Base-by-base conservation (phyloP, 371 early-diverging fungal genomes). In the Coemansia sp. region DNA sequence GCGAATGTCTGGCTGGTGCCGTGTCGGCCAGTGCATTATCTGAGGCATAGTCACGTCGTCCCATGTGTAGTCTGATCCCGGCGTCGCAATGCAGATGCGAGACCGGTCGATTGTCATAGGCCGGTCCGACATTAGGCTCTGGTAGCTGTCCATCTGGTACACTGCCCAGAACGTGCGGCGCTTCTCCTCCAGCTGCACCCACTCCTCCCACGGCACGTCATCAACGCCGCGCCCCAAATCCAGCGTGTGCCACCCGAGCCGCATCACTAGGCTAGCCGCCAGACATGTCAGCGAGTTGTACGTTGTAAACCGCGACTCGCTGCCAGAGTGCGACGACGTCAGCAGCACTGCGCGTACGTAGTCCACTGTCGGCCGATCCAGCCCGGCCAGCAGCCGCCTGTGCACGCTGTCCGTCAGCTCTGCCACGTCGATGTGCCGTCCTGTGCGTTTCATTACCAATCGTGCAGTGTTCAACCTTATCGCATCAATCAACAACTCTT, bases 111-210 rank as follows among this genome's bases (percentile, higher is more conserved):
- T 63, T 21, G 71, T 74, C 61, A 67, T 63, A 3, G 71, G 76
- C 8, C 76, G 76, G 55, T 75, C 76, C 37, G 76, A 67, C 58
- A 75, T 42, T 34, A 71, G 53, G 37, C 71, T 56, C 64, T 75
- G 71, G 67, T 75, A 71, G 71, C 76, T 64, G 60, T 74, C 75
- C 18, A 63, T 55, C 71, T 74, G 75, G 67, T 70, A 74, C 37
- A 70, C 75, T 6, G 70, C 67, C 75, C 75, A 74, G 61, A 74
- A 74, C 13, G 71, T 74, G 48, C 75, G 75, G n/a, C 75, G 66
- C 58, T 71, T 63, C 39, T 56, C 57, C 53, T 74, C 75, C 37
- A 65, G 60, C 22, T 37, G 51, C 14, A 74, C 71, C 75, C 75
- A 74, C 61, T 59, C 42, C 2, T 51, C 63, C 75, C 75, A 73